Base-by-base conservation (phyloP, 305 asterid species). In the Fraxinus baroniana region DNA sequence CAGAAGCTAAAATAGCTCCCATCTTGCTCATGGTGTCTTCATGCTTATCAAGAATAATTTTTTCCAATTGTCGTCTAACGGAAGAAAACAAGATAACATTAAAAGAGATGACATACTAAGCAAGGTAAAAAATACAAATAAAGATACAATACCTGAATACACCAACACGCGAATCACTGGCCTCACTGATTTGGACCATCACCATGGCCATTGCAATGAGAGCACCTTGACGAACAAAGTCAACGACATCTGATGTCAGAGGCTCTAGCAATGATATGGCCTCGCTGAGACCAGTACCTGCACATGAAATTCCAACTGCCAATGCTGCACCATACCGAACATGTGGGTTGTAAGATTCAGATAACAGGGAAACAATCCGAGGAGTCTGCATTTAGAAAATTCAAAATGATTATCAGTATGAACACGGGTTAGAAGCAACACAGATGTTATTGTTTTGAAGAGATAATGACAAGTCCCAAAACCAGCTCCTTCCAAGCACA, bases 21-120 rank as follows among this genome's bases (percentile, higher is more conserved):
- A 97, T 97, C 88, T 97, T 97, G 92, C 99, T 97, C 98, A 97
- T 97, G 77, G 98, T 92, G 86, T 97, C 99, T 88, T 97, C 99
- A 80, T 95, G 98, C 89, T 97, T 95, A 86, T 97, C 99, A 9
- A 92, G 92, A 79, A 93, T 93, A 75, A 97, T 97, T 84, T 97
- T 95, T 84, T 93, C 99, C 89, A 97, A 83, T 91, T 97, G 99
- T 20, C 97, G 94, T 98, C 99, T 96, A 78, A 60, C 44, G 39
- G 41, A 71, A 60, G 30, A 5, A 68, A 73, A 80, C 64, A 80
- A 60, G 70, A 49, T 9, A 79, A 78, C 37, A 44, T 68, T 55
- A 70, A 28, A 37, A 79, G 81, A 41, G 62, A 77, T 1, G 41
- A 5, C 1, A 78, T 66, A 7, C 60, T 2, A 70, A 72, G 71